A percentile compares a stretch with the other conserved stretches of the same genome.
Conservation (phyloP, 306 rosid genomes). For the Prunus kanzakura region DNA sequence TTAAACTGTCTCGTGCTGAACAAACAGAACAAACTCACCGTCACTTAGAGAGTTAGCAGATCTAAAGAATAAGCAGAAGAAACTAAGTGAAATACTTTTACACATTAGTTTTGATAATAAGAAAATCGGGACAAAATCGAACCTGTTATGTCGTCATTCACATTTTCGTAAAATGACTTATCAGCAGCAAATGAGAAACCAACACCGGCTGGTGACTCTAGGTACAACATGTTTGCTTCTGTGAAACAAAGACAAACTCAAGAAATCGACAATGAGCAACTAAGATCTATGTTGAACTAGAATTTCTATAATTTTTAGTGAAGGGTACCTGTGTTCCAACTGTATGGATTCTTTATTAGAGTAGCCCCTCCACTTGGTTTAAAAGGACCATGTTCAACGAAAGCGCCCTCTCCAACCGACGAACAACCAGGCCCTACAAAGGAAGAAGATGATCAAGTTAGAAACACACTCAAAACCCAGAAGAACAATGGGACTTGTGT, state of each 20-base stretch:
- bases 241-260: too few relatives aligned
- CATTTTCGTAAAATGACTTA: slow-evolving; percentile 23
- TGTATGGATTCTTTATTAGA: neutral
- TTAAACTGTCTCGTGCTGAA: slow-evolving; percentile 35
- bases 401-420: slow-evolving; percentile 35
- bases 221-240: slow-evolving; percentile 43
- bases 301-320: too few relatives aligned
- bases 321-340: slow-evolving; percentile 29
- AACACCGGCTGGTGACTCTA: slow-evolving; percentile 49
- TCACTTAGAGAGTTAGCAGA: neutral
- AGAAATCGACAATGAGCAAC: too few relatives aligned
- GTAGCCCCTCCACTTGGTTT: slow-evolving; percentile 7
- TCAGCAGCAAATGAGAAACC: slow-evolving; percentile 41
- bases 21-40: neutral
- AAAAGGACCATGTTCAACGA: slow-evolving; percentile 39
- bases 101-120: too few relatives aligned
- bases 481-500: too few relatives aligned
- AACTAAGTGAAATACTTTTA: too few relatives aligned
- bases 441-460: too few relatives aligned
- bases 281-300: too few relatives aligned
- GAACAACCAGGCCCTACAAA: slow-evolving; percentile 36
- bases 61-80: too few relatives aligned
- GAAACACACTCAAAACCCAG: too few relatives aligned
- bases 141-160: slow-evolving; percentile 39
- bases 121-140: neutral